Evolutionary conservation across 2,329 filamentous ascomycete genomes (phyloP).

Genomic region (Stemphylium lycopersici): DNA sequence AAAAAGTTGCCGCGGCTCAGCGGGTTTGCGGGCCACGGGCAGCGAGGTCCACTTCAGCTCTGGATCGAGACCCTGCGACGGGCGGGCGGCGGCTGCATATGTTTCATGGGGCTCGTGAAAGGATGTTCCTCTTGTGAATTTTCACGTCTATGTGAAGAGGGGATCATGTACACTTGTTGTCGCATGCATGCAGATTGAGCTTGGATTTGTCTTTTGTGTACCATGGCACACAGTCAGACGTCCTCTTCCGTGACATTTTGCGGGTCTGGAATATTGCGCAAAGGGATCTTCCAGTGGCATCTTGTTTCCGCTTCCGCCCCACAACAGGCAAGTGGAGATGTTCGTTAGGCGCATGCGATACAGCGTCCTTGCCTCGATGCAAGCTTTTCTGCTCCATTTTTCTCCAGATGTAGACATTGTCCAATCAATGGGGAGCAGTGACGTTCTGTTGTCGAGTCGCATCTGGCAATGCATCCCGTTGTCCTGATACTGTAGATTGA

Average conservation of each 20-base stretch:
- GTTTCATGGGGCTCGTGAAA: slow-evolving; percentile 6
- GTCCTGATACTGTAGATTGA: neutral
- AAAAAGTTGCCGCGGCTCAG: slow-evolving; percentile 8
- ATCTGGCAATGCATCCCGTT: neutral
- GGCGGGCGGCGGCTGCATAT: slow-evolving; percentile 7
- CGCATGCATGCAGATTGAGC: no score
- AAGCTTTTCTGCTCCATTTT: slow-evolving; percentile 17
- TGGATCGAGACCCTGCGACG: slow-evolving; percentile 17
- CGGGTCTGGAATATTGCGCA: neutral
- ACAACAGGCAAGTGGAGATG: slow-evolving; percentile 10
- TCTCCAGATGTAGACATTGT: slow-evolving; percentile 8
- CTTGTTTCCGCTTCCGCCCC: slow-evolving; percentile 9
- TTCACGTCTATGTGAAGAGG: neutral
- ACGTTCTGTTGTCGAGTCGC: neutral
- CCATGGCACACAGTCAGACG: neutral
- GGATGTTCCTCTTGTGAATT: neutral
- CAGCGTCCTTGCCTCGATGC: slow-evolving; percentile 3
- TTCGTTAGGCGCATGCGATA: slow-evolving; percentile 2
- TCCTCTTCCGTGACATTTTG: neutral
- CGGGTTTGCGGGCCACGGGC: slow-evolving; percentile 2
- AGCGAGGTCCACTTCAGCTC: slow-evolving; percentile 10
- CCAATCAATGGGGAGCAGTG: slow-evolving; percentile 2
- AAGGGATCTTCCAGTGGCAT: neutral
- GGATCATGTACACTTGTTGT: no score
- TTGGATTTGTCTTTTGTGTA: neutral